A percentile compares a stretch with the other conserved stretches of the same genome.
These are phyloP conservation scores for Nematocida displodere DNA, from an alignment of 371 early-diverging fungal species.

Conservation along the genomic window DNA sequence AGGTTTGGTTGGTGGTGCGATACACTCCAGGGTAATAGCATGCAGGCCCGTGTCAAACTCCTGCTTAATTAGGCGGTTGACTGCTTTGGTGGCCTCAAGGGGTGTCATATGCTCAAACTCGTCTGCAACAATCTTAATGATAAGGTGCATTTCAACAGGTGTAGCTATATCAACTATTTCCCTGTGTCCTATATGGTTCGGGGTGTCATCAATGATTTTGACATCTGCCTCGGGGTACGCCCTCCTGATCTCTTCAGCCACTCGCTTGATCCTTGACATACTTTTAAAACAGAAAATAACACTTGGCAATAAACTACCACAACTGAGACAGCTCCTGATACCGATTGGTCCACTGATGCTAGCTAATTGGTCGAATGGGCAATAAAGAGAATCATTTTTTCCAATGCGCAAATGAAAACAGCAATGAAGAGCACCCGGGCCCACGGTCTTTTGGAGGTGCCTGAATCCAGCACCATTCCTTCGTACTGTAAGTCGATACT, in stretches of 20 bases:
- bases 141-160: slow-evolving; percentile 25
- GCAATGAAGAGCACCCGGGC: too few relatives aligned
- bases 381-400: neutral
- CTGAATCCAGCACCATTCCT: too few relatives aligned
- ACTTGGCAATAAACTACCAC: too few relatives aligned
- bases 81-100: slow-evolving; percentile 4
- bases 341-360: too few relatives aligned
- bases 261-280: slow-evolving; percentile 32
- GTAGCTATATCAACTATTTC: neutral
- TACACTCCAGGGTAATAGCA: slow-evolving; percentile 29
- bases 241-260: neutral
- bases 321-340: too few relatives aligned
- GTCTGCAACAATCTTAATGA: neutral
- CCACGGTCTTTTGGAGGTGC: too few relatives aligned
- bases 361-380: too few relatives aligned
- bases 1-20: neutral
- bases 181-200: slow-evolving; percentile 35
- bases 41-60: slow-evolving; percentile 42
- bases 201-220: slow-evolving; percentile 9
- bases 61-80: slow-evolving; percentile 27
- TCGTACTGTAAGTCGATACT: too few relatives aligned
- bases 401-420: too few relatives aligned
- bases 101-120: neutral
- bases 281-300: too few relatives aligned
- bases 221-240: slow-evolving; percentile 24